phyloP scores from a whole-genome alignment of 176 grass and related monocot species.

The Lolium rigidum region DNA sequence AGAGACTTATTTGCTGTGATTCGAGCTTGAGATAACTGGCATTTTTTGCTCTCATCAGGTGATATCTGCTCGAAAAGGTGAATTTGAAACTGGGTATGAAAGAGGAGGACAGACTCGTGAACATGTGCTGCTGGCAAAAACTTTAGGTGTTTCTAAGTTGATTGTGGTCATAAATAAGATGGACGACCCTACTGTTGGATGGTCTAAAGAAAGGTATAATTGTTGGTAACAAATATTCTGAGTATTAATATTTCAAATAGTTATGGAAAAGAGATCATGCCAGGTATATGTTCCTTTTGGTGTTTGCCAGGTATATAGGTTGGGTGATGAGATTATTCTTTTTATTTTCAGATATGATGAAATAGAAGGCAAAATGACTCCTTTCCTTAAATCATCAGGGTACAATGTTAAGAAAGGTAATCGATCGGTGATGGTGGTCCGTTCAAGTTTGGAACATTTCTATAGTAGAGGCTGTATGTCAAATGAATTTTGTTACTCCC shows the following conservation, averaged over 20 bases:
- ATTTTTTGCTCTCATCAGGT: conserved; percentile 47
- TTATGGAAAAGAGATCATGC: not conserved
- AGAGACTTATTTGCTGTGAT: not conserved
- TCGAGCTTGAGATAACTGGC: conserved; percentile 5
- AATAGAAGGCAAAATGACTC: conserved; percentile 84
- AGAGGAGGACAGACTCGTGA: conserved; percentile 88
- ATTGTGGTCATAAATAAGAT: conserved; percentile 90
- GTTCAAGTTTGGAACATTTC: conserved; percentile 9
- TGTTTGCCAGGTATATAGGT: not conserved
- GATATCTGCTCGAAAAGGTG: conserved; percentile 91
- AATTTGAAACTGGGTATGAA: conserved; percentile 95
- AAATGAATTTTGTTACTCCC: not conserved
- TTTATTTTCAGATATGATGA: conserved; percentile 78
- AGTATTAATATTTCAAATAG: not conserved
- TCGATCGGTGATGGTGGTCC: not conserved
- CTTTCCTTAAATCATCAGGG: conserved; percentile 83
- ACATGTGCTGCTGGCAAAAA: conserved; percentile 89
- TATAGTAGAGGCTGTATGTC: not conserved
- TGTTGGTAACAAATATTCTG: conserved; percentile 3
- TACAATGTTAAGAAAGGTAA: conserved; percentile 96
- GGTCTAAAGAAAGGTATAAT: conserved; percentile 80
- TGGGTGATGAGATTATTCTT: conserved; percentile 25
- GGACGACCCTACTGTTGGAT: conserved; percentile 84
- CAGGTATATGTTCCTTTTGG: not conserved
- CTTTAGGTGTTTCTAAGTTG: conserved; percentile 80